These are phyloP conservation scores for Globisporangium orthogonon DNA, from an alignment of 352 stramenopile species.

Conservation along the genomic window DNA sequence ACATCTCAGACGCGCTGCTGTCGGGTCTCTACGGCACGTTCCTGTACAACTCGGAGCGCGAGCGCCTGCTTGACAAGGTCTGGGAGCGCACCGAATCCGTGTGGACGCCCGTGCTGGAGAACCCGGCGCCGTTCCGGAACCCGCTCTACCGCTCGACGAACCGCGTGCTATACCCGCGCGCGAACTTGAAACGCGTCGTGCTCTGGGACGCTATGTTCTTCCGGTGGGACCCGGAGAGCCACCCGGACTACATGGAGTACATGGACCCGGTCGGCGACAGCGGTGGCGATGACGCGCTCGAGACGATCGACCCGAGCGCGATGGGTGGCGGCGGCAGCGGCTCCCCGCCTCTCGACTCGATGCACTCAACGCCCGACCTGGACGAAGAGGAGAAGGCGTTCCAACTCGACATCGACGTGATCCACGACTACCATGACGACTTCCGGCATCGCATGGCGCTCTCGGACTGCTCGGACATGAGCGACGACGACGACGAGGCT, in stretches of 20 bases:
- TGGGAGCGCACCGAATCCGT: slow-evolving; percentile 84
- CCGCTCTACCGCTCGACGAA: slow-evolving; percentile 72
- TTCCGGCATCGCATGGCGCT: slow-evolving; percentile 51
- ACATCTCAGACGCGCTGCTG: slow-evolving; percentile 73
- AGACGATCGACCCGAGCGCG: slow-evolving; percentile 25
- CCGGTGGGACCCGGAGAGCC: slow-evolving; percentile 70
- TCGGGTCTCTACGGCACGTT: slow-evolving; percentile 81
- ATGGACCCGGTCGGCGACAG: slow-evolving; percentile 53
- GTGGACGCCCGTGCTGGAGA: slow-evolving; percentile 76
- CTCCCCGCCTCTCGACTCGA: slow-evolving; percentile 35
- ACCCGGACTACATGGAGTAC: slow-evolving; percentile 85
- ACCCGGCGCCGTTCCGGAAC: slow-evolving; percentile 59
- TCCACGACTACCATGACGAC: slow-evolving; percentile 72
- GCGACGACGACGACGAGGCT: slow-evolving; percentile 67
- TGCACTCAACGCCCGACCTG: slow-evolving; percentile 22
- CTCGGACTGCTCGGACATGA: slow-evolving; percentile 81
- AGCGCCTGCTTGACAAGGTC: slow-evolving; percentile 77
- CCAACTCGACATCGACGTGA: slow-evolving; percentile 74
- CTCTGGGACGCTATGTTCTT: slow-evolving; percentile 83
- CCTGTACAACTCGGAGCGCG: slow-evolving; percentile 80
- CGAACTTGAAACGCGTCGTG: slow-evolving; percentile 84
- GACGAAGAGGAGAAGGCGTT: slow-evolving; percentile 60
- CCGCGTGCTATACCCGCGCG: slow-evolving; percentile 73
- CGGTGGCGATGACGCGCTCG: slow-evolving; percentile 27
- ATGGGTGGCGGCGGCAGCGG: slow-evolving; percentile 4